Percentiles rank a stretch among this genome's conserved stretches.
Evolutionary conservation across 352 stramenopile species (phyloP).

Genomic region (Globisporangium megalacanthum): DNA sequence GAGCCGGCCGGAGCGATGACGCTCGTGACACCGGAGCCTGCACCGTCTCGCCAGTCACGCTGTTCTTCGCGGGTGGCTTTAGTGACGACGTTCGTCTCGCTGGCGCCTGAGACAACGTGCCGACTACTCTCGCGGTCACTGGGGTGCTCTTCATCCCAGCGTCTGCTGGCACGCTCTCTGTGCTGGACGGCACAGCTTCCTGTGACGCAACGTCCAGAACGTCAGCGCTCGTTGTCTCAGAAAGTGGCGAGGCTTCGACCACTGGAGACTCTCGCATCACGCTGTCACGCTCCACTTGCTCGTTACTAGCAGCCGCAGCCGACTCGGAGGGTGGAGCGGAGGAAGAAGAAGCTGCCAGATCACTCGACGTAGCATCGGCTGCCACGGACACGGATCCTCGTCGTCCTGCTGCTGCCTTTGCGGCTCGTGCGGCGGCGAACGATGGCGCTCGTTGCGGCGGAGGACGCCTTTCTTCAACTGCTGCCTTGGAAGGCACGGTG

Average conservation of each 20-base stretch:
- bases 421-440: constrained; percentile 23
- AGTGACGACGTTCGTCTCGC: constrained; percentile 15
- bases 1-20: constrained; percentile 1
- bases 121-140: constrained; percentile 1
- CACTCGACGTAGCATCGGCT: neutral
- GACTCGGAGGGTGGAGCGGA: no score
- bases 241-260: no score
- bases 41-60: neutral
- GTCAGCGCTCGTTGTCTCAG: neutral
- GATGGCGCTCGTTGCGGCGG: constrained; percentile 16
- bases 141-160: neutral
- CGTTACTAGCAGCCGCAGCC: no score
- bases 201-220: no score
- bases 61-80: constrained; percentile 1
- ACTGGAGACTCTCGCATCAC: no score
- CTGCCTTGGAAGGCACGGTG: no score
- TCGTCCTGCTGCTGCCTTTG: constrained; percentile 12
- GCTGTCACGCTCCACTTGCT: neutral
- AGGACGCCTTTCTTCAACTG: no score
- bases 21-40: constrained; percentile 3
- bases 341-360: no score
- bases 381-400: neutral
- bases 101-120: constrained; percentile 1
- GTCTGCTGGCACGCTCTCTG: neutral
- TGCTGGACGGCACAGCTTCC: neutral